Evolutionary conservation across 805 yeast genomes (phyloP).

Genomic region (Pichia eremophila): DNA sequence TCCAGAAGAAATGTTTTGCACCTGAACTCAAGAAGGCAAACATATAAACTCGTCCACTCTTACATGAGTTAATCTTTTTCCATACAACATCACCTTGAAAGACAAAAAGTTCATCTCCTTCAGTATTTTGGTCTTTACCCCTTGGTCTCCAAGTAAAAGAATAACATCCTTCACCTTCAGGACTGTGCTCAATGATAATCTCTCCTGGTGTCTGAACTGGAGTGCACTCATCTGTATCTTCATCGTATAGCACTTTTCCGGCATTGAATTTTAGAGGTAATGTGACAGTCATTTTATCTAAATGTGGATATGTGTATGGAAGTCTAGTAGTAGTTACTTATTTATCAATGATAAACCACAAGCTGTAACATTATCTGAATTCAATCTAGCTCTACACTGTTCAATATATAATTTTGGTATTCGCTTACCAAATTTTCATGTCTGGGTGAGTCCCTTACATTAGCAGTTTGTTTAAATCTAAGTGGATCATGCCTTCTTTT

Average conservation of each 20-base stretch:
- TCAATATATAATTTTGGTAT: too few species aligned
- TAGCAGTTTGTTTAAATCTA: too few species aligned
- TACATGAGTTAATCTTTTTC: constrained; percentile 59
- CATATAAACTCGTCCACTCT: constrained; percentile 61
- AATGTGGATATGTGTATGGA: background rate
- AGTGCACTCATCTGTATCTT: constrained; percentile 50
- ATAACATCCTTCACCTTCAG: constrained; percentile 64
- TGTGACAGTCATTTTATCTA: background rate
- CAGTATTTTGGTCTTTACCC: background rate
- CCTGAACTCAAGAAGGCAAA: constrained; percentile 29
- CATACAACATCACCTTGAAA: constrained; percentile 84
- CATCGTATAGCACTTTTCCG: constrained; percentile 63
- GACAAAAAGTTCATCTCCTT: constrained; percentile 50
- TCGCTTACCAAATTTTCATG: too few species aligned
- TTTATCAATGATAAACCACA: too few species aligned
- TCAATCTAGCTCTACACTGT: too few species aligned
- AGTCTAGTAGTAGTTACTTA: too few species aligned
- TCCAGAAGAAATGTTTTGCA: constrained; percentile 52
- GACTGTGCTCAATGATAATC: constrained; percentile 49
- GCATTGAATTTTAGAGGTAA: constrained; percentile 51
- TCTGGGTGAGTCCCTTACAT: too few species aligned
- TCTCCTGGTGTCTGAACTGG: constrained; percentile 67
- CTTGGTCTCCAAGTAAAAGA: constrained; percentile 70
- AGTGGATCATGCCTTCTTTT: too few species aligned
- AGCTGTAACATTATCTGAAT: too few species aligned